Evolutionary conservation across 495 filamentous ascomycete genomes (phyloP), one percentile per base, ranked within the genome.

Genomic region (Pyrenula massariospora): DNA sequence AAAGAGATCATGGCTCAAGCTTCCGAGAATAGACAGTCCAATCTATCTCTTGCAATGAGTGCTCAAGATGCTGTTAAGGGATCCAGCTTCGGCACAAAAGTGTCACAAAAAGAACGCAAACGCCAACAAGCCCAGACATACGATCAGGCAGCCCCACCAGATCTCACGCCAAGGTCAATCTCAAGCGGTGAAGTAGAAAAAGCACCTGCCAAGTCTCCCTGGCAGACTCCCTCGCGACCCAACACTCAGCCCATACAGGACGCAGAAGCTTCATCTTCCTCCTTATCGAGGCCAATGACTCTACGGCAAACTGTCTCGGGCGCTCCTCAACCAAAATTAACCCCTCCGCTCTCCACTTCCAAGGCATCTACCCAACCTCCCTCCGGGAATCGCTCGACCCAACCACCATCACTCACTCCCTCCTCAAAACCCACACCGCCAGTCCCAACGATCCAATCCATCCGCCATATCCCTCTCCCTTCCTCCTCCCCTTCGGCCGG

Each of bases 31-130:
- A 68, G 68, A 22, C 80, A 81, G 3, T 95, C 90, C 0, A 84
- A 81, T 31, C 72, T 96, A 1, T 86, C 90, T 0, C 71, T 85
- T n/a, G 88, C 76, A 0, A 76, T 96, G 53, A 52, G 20, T 78
- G 81, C 5, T 57, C 57, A 22, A 59, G 82, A 66, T 36, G 57
- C 58, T 42, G 66, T 73, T 53, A 63, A 57, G 60, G 68, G 64
- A 54, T 61, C 61, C 56, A 65, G 61, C 36, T 65, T 68, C 48
- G 55, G 72, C 57, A 50, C 71, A 65, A 67, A 95, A 83, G 60
- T 60, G 48, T 93, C 89, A 1, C 93, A 97, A 60, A 92, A 90
- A 64, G 92, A 96, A 64, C 83, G 89, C 11, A 96, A 95, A 60
- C 84, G 88, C 59, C 80, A 85, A 62, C 78, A 81, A 60, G 69